Percentiles rank a stretch among this genome's conserved stretches.
These are phyloP conservation scores for Mycena sp. DNA, from an alignment of 1,284 basidiomycete species.

Conservation along the genomic window DNA sequence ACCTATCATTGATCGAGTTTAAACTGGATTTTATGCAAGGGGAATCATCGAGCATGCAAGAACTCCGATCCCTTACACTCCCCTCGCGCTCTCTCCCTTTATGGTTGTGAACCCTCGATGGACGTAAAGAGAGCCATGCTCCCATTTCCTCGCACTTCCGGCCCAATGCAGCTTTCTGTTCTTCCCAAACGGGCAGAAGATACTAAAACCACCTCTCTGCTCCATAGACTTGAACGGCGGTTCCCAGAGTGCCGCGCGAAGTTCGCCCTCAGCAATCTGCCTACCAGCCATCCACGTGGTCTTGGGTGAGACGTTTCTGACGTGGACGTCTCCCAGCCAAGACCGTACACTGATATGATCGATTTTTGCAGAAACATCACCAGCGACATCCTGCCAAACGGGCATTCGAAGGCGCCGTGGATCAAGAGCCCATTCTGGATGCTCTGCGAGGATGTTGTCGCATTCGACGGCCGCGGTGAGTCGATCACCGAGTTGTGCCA, in stretches of 20 bases:
- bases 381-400: neutral
- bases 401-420: neutral
- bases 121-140: too few relatives aligned
- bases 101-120: too few relatives aligned
- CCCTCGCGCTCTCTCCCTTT: too few relatives aligned
- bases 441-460: slow-evolving; percentile 29
- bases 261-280: neutral
- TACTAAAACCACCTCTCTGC: neutral
- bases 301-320: neutral
- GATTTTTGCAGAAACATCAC: slow-evolving; percentile 16
- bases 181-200: slow-evolving; percentile 7
- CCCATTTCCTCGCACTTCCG: too few relatives aligned
- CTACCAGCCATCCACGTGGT: neutral
- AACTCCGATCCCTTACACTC: too few relatives aligned
- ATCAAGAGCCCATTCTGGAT: slow-evolving; percentile 31
- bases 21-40: too few relatives aligned
- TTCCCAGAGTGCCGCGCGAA: neutral
- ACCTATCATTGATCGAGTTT: too few relatives aligned
- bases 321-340: neutral
- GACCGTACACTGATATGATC: slow-evolving; percentile 1
- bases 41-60: too few relatives aligned
- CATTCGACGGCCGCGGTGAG: slow-evolving; percentile 23
- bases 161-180: too few relatives aligned
- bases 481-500: slow-evolving; percentile 29
- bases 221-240: too few relatives aligned